These are phyloP conservation scores for Dichotomocladium elegans DNA, from an alignment of 371 early-diverging fungal species.

Conservation along the genomic window DNA sequence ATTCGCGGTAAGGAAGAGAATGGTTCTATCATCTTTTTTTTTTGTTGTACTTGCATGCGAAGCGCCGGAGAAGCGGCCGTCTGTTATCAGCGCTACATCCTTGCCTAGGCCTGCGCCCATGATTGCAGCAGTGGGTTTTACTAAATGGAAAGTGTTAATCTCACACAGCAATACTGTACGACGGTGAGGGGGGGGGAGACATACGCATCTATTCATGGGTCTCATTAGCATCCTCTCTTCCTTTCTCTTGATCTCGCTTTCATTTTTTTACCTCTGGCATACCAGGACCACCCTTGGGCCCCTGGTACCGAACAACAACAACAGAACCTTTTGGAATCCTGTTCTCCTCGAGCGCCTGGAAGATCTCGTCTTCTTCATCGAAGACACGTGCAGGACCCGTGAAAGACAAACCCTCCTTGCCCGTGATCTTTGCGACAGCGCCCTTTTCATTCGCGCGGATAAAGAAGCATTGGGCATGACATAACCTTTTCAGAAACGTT, in stretches of 20 bases:
- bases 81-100: conserved; percentile 92
- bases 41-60: conserved; percentile 64
- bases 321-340: conserved; percentile 72
- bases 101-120: conserved; percentile 98
- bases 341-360: conserved; percentile 74
- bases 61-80: conserved; percentile 97
- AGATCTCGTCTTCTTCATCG: conserved; percentile 88
- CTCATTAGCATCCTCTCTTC: too few relatives aligned
- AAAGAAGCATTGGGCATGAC: neutral
- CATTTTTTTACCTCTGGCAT: conserved; percentile 76
- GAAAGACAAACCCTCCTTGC: conserved; percentile 93
- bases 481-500: too few relatives aligned
- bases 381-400: conserved; percentile 85
- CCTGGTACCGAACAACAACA: conserved; percentile 81
- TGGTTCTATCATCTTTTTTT: neutral
- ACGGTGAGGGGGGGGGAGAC: neutral
- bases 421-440: conserved; percentile 96
- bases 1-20: neutral
- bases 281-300: conserved; percentile 89
- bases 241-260: too few relatives aligned
- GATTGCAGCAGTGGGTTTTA: conserved; percentile 90
- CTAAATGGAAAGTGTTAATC: conserved; percentile 14
- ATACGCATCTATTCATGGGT: conserved; percentile 50
- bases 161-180: neutral
- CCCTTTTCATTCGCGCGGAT: conserved; percentile 44